These are phyloP conservation scores for Nannizziopsis barbatae DNA, from an alignment of 2,329 filamentous ascomycete genomes.

Conservation along the genomic window DNA sequence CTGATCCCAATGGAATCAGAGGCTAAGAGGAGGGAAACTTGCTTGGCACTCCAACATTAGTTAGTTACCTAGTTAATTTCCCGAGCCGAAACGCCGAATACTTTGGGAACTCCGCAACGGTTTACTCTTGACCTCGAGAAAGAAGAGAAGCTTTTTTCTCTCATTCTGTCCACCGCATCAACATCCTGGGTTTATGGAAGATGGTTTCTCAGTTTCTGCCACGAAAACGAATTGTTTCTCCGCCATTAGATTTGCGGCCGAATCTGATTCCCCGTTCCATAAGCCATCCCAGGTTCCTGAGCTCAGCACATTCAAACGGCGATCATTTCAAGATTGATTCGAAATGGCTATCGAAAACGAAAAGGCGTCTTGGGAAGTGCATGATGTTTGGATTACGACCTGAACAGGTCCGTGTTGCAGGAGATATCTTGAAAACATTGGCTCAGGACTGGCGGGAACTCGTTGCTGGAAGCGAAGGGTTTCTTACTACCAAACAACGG, in stretches of 20 bases:
- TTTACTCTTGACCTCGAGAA: too few relatives aligned
- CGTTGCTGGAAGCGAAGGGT: conserved; percentile 64
- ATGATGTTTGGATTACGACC: conserved; percentile 59
- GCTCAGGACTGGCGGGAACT: conserved; percentile 59
- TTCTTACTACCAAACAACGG: conserved; percentile 51
- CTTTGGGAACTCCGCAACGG: not conserved
- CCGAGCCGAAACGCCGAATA: not conserved
- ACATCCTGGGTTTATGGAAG: not conserved
- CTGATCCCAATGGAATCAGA: too few relatives aligned
- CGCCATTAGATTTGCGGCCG: not conserved
- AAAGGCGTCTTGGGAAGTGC: conserved; percentile 58
- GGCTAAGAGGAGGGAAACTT: too few relatives aligned
- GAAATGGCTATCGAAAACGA: conserved; percentile 60
- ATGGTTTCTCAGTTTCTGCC: conserved; percentile 1
- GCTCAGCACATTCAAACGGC: not conserved
- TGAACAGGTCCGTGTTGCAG: conserved; percentile 48
- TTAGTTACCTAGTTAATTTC: not conserved
- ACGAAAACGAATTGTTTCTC: conserved; percentile 10
- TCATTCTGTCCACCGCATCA: too few relatives aligned
- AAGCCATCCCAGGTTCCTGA: conserved; percentile 10
- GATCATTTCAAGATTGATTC: conserved; percentile 31
- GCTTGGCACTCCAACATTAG: too few relatives aligned
- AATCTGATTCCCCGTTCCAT: conserved; percentile 1
- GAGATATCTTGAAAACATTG: conserved; percentile 48
- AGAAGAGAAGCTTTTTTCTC: too few relatives aligned